Base-by-base conservation (phyloP, 805 yeast genomes). In the Candida coleopterorum region DNA sequence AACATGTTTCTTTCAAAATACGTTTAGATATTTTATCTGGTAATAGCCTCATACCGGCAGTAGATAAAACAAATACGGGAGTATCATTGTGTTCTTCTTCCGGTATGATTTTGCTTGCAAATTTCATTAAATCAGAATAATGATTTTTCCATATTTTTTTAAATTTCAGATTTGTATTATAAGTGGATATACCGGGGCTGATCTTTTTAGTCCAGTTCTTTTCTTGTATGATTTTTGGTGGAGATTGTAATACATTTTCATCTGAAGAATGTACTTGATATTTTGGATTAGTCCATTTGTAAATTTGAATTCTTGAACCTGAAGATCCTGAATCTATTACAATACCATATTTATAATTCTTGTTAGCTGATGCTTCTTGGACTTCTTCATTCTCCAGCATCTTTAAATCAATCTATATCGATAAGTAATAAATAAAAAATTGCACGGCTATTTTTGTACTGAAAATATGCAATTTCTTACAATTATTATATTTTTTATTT, bases 301-400 rank as follows among this genome's bases (percentile, higher is more conserved):
- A 90, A 9, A 90, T 75, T 56, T 86, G 89, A 11, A 85, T 71
- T 36, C 98, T 68, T 4, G 97, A 87, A 1, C 98, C 98, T 0
- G 95, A 85, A 1, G 97, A 88, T 1, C 98, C 98, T 0, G 97
- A 87, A 58, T 90, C 98, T 3, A 90, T 74, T 11, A 90, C 94
- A 21, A 93, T 81, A 18, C 96, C 97, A 64, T 85, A 89, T 34
- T 69, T 59, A 41, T 49, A 37, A 25, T 12, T 7, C 5, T 25
- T 9, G n/a, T 9, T 20, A 20, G 6, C 22, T 20, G 22, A 20
- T 20, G 8, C 22, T 20, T 6, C 22, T 20, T 9, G 6, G 6
- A 20, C 6, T 20, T 20, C 22, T 20, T 20, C 22, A 20, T 20
- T 20, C 9, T 6, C 6, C 22, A 20, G 6, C 11, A 24, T 12